Conservation (phyloP, 176 grass and related monocot genomes). For the Lolium multiflorum region DNA sequence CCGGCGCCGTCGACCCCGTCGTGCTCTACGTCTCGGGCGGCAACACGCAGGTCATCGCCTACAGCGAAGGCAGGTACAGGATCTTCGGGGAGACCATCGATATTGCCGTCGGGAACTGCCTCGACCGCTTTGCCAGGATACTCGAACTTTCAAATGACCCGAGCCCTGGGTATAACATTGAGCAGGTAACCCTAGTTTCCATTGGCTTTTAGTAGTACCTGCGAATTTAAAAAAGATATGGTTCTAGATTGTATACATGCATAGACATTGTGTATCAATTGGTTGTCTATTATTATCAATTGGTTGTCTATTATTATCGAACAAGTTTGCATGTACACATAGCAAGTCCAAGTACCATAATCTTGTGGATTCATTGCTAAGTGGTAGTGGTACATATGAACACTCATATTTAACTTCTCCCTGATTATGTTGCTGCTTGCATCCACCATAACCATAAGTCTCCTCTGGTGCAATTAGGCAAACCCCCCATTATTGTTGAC, state of each 20-base stretch:
- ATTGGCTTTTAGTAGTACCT: background rate
- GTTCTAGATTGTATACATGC: background rate
- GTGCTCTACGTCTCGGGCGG: slow-evolving; percentile 90
- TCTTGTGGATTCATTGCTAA: background rate
- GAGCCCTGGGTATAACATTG: slow-evolving; percentile 86
- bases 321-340: background rate
- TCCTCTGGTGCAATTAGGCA: background rate
- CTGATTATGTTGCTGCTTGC: background rate
- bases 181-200: slow-evolving; percentile 58
- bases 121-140: slow-evolving; percentile 86
- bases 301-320: background rate
- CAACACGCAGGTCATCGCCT: slow-evolving; percentile 94
- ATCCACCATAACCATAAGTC: background rate
- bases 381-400: background rate
- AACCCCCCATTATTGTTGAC: background rate
- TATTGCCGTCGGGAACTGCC: slow-evolving; percentile 88
- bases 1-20: slow-evolving; percentile 79
- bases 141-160: slow-evolving; percentile 90
- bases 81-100: slow-evolving; percentile 96
- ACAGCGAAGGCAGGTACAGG: slow-evolving; percentile 83
- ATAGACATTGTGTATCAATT: too few species aligned
- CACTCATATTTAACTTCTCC: background rate
- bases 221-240: background rate
- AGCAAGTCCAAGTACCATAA: background rate
- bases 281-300: background rate